These are phyloP conservation scores for Warburgia ugandensis DNA, from an alignment of 164 flowering plant genomes.

Conservation along the genomic window DNA sequence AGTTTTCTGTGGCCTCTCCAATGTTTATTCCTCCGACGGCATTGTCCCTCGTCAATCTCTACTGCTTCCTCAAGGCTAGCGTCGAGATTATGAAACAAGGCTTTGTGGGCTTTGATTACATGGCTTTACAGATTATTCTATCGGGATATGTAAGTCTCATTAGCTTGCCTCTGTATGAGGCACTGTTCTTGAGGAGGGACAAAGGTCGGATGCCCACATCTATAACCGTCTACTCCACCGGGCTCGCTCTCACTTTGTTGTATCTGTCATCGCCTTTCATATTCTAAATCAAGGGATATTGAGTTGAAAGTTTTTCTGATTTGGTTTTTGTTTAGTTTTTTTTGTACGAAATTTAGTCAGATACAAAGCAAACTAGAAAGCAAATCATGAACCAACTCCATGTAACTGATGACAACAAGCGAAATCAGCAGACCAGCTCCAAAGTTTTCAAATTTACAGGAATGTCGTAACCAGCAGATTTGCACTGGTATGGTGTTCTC, in stretches of 20 bases:
- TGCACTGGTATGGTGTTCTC: no score
- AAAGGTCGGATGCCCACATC: constrained; percentile 23
- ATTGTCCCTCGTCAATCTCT: constrained; percentile 27
- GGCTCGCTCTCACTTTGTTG: constrained; percentile 9
- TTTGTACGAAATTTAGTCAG: no score
- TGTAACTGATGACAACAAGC: no score
- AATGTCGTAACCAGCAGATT: no score
- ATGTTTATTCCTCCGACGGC: constrained; percentile 32
- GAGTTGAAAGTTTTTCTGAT: no score
- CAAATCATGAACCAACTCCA: no score
- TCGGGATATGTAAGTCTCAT: constrained; percentile 19
- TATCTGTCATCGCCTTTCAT: constrained; percentile 11
- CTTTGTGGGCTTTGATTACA: constrained; percentile 4
- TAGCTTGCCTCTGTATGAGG: constrained; percentile 22
- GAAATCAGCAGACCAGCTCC: no score
- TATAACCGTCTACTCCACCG: constrained; percentile 12
- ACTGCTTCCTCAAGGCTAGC: constrained; percentile 10
- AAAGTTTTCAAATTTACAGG: no score
- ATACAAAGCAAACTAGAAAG: no score
- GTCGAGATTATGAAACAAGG: background rate
- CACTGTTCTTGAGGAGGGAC: constrained; percentile 23
- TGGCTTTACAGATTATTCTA: constrained; percentile 17
- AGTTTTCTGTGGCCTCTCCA: constrained; percentile 34
- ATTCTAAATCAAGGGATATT: no score
- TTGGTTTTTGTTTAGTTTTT: no score